These are phyloP conservation scores for Aspergillus sp. DNA, from an alignment of 2,329 filamentous ascomycete genomes.

Conservation along the genomic window DNA sequence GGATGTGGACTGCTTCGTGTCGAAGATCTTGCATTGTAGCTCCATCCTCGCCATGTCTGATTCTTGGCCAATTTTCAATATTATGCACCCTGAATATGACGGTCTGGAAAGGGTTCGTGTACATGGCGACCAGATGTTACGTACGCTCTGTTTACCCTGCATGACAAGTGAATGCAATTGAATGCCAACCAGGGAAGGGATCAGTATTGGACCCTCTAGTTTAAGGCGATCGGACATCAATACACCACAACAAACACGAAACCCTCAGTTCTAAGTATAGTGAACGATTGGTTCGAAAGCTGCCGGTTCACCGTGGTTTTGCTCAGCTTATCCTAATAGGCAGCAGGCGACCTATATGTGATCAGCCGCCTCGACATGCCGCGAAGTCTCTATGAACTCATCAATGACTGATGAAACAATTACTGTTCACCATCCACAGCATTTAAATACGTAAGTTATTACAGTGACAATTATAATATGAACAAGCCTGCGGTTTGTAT, in stretches of 20 bases:
- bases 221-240: neutral
- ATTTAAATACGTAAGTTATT: too few species aligned
- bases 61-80: neutral
- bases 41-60: neutral
- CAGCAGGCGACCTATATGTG: too few species aligned
- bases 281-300: neutral
- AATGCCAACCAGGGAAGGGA: neutral
- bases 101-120: neutral
- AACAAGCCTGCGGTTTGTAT: too few species aligned
- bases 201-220: neutral
- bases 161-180: neutral
- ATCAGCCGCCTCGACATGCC: too few species aligned
- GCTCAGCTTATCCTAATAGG: neutral
- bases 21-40: constrained; percentile 59
- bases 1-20: constrained; percentile 67
- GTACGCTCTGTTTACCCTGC: constrained; percentile 7
- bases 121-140: neutral
- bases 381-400: too few species aligned
- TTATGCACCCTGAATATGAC: neutral
- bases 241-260: neutral
- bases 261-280: neutral
- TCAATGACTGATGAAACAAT: too few species aligned
- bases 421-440: neutral
- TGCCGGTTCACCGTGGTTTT: neutral
- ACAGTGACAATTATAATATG: too few species aligned